Percentiles rank a stretch among this genome's conserved stretches.
Evolutionary conservation across 2,329 filamentous ascomycete species (phyloP).

Genomic region (Aspergillus fumigatus): DNA sequence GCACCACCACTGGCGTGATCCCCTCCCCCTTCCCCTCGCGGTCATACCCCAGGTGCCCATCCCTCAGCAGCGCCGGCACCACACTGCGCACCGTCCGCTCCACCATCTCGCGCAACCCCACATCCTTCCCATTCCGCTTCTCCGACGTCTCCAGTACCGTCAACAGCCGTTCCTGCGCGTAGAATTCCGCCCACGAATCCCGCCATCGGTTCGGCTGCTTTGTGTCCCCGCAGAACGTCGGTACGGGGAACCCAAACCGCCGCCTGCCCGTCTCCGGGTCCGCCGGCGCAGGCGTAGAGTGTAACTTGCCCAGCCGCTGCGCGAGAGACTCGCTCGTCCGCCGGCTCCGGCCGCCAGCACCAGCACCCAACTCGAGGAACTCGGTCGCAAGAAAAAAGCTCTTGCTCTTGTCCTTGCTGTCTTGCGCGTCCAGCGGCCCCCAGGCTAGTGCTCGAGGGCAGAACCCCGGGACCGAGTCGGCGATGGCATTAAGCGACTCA

Average conservation of each 20-base stretch:
- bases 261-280: conserved; percentile 31
- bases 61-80: conserved; percentile 71
- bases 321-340: conserved; percentile 56
- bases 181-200: conserved; percentile 79
- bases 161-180: conserved; percentile 68
- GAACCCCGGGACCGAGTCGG: conserved; percentile 64
- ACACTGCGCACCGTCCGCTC: conserved; percentile 60
- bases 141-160: conserved; percentile 58
- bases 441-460: conserved; percentile 73
- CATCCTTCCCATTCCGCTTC: conserved; percentile 60
- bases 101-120: conserved; percentile 58
- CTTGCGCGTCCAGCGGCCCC: conserved; percentile 48
- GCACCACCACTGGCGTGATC: conserved; percentile 73
- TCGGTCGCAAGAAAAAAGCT: conserved; percentile 63
- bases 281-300: conserved; percentile 66
- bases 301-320: conserved; percentile 70
- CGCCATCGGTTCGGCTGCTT: conserved; percentile 73
- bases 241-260: conserved; percentile 76
- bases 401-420: conserved; percentile 34
- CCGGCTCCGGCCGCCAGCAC: conserved; percentile 49
- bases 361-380: conserved; percentile 64
- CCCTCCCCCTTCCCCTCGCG: conserved; percentile 44
- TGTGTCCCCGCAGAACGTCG: conserved; percentile 83
- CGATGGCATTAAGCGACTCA: conserved; percentile 76
- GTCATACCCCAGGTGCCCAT: conserved; percentile 56